Base-by-base conservation (phyloP, 352 stramenopile species). In the Thraustotheca clavata region DNA sequence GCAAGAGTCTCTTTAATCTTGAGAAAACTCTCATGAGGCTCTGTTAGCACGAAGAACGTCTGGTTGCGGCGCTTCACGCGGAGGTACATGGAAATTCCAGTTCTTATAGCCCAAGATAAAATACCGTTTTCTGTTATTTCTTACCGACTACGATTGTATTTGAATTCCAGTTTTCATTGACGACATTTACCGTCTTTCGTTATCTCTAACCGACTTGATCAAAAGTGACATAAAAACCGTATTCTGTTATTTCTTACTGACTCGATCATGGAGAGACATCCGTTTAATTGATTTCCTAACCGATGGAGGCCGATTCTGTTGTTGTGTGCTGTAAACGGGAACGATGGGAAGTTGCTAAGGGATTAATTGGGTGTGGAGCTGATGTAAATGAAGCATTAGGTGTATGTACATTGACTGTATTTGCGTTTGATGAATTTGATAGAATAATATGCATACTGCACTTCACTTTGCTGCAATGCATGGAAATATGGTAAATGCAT, bases 1-100 rank as follows among this genome's bases (percentile, higher is more conserved):
- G 72, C 80, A 35, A 92, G 70, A 70, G 88, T 89, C 67, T 91
- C 81, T 68, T 94, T 94, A 11, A 96, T 76, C 62, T 69, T 82
- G 26, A 83, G 71, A 69, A 96, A 94, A 35, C 80, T 86, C 49
- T 96, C 86, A 20, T 67, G 63, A 36, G 84, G 74, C 67, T 91
- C 74, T 55, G 88, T 82, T 69, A 93, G 79, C 69, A 96, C 67
- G 68, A 96, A 96, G 34, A 96, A 78, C 20, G 86, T 95, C 74
- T 90, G 83, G 67, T 79, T 88, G 39, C 78, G 70, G 59, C 87
- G 76, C 80, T 96, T 96, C n/a, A 96, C 75, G 74, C 87, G 83
- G 60, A 96, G 74, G 62, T 96, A 96, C 73, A 83, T 76, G 22
- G 49, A 43, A 24, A n/a, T n/a, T 16, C 4, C n/a, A 24, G n/a